Evolutionary conservation across 2,329 filamentous ascomycete species (phyloP).

Genomic region (Aureobasidium mangrovei): DNA sequence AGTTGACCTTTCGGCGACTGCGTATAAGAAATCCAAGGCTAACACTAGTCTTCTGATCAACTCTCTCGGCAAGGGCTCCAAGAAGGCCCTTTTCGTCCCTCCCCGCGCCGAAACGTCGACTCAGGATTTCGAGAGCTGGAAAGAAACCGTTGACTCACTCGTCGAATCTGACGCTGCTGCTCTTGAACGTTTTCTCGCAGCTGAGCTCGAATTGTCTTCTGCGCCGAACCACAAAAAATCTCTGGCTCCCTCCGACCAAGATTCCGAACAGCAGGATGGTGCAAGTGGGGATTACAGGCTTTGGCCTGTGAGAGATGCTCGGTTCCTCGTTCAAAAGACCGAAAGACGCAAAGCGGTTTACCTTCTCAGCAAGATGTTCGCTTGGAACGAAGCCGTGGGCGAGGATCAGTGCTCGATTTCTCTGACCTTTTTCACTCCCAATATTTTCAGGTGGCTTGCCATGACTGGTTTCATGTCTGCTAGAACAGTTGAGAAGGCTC

Average conservation of each 20-base stretch:
- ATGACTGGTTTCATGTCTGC: slow-evolving; percentile 43
- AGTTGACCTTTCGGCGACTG: slow-evolving; percentile 25
- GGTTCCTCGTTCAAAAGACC: slow-evolving; percentile 42
- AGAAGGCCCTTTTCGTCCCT: slow-evolving; percentile 20
- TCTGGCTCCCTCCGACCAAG: not conserved
- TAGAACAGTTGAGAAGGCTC: slow-evolving; percentile 35
- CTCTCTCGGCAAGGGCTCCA: slow-evolving; percentile 57
- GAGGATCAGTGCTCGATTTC: slow-evolving; percentile 24
- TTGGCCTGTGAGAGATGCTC: slow-evolving; percentile 21
- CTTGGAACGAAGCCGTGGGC: slow-evolving; percentile 14
- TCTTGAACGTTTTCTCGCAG: slow-evolving; percentile 24
- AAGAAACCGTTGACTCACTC: slow-evolving; percentile 20
- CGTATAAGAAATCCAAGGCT: slow-evolving; percentile 30
- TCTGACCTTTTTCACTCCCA: slow-evolving; percentile 40
- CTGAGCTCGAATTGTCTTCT: slow-evolving; percentile 18
- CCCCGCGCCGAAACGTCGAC: not conserved
- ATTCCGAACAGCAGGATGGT: not conserved
- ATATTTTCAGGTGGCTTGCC: slow-evolving; percentile 52
- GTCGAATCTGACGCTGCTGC: slow-evolving; percentile 19
- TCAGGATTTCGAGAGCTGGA: slow-evolving; percentile 22
- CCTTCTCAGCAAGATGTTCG: slow-evolving; percentile 42
- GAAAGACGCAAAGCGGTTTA: slow-evolving; percentile 58
- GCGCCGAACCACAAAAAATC: not conserved
- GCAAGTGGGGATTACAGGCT: not conserved
- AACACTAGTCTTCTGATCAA: slow-evolving; percentile 57